phyloP scores from a whole-genome alignment of 495 filamentous ascomycete genomes.

The Penicillium cataractarum region DNA sequence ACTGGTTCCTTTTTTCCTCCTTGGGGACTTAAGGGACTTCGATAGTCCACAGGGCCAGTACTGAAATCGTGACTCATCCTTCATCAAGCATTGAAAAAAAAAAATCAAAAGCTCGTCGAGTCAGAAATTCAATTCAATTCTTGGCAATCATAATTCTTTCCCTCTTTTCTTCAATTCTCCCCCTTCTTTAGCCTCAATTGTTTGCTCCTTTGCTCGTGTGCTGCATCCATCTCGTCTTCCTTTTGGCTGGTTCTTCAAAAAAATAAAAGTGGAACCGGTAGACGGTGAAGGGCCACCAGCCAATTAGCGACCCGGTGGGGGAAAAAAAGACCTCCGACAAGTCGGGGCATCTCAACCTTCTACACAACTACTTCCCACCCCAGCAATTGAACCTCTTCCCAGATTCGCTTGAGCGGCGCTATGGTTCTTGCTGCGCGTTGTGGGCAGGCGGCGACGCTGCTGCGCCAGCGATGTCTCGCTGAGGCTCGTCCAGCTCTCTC shows the following conservation, averaged over 20 bases:
- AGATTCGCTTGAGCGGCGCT: constrained; percentile 33
- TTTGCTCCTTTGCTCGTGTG: constrained; percentile 1
- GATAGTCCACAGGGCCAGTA: not conserved
- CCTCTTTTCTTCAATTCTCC: constrained; percentile 12
- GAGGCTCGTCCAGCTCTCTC: constrained; percentile 46
- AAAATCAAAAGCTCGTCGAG: not conserved
- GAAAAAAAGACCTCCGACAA: constrained; percentile 34
- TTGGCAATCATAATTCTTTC: constrained; percentile 19
- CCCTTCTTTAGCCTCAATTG: constrained; percentile 10
- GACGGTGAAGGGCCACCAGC: constrained; percentile 31
- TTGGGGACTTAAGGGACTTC: not conserved
- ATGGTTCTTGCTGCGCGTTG: constrained; percentile 57
- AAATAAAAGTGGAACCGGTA: constrained; percentile 30
- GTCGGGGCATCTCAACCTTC: constrained; percentile 28
- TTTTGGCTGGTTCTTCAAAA: constrained; percentile 10
- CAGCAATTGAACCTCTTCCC: constrained; percentile 31
- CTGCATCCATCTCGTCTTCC: constrained; percentile 3
- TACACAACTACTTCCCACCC: constrained; percentile 20
- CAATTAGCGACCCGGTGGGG: constrained; percentile 32
- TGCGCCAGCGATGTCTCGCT: constrained; percentile 50
- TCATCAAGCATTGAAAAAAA: not conserved
- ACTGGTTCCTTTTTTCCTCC: not conserved
- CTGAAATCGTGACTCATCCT: constrained; percentile 23
- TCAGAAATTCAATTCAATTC: constrained; percentile 9
- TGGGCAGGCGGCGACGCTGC: constrained; percentile 50